phyloP scores from a whole-genome alignment of 1,284 basidiomycete genomes.

The Cutaneotrichosporon cyanovorans region DNA sequence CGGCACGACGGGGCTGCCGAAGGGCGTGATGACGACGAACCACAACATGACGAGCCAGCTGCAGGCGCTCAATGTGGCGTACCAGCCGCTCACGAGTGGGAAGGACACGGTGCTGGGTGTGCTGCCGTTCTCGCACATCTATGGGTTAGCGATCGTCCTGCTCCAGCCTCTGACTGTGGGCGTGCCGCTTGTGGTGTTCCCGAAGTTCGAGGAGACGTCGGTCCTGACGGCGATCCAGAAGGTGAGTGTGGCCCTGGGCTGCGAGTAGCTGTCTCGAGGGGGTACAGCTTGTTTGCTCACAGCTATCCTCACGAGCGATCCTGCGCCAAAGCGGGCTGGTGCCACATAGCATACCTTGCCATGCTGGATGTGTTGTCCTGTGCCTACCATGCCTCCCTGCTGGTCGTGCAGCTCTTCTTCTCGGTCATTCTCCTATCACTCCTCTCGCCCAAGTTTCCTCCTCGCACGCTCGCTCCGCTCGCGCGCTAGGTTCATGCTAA shows the following conservation, averaged over 20 bases:
- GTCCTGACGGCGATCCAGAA: slow-evolving; percentile 64
- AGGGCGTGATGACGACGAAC: slow-evolving; percentile 55
- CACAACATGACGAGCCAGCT: slow-evolving; percentile 52
- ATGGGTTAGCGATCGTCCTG: slow-evolving; percentile 44
- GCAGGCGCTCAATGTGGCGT: slow-evolving; percentile 2
- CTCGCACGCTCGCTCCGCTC: too few relatives aligned
- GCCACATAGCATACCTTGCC: too few relatives aligned
- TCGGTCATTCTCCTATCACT: too few relatives aligned
- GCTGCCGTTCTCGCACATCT: slow-evolving; percentile 16
- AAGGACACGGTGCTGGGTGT: slow-evolving; percentile 10
- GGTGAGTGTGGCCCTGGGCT: slow-evolving; percentile 37
- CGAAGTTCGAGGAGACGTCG: slow-evolving; percentile 52
- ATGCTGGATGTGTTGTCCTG: too few relatives aligned
- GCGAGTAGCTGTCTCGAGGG: background rate
- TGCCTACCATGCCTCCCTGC: too few relatives aligned
- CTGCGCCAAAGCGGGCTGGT: too few relatives aligned
- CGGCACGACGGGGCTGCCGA: slow-evolving; percentile 51
- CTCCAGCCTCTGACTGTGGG: slow-evolving; percentile 57
- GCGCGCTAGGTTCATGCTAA: background rate
- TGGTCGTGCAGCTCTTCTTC: too few relatives aligned
- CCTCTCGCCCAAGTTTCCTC: too few relatives aligned
- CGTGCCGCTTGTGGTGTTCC: slow-evolving; percentile 59
- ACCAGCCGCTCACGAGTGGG: slow-evolving; percentile 4
- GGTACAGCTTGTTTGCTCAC: too few relatives aligned
- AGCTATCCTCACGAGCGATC: too few relatives aligned